Base-by-base conservation (phyloP, 345 rosid genomes). In the Carallia pectinifolia region DNA sequence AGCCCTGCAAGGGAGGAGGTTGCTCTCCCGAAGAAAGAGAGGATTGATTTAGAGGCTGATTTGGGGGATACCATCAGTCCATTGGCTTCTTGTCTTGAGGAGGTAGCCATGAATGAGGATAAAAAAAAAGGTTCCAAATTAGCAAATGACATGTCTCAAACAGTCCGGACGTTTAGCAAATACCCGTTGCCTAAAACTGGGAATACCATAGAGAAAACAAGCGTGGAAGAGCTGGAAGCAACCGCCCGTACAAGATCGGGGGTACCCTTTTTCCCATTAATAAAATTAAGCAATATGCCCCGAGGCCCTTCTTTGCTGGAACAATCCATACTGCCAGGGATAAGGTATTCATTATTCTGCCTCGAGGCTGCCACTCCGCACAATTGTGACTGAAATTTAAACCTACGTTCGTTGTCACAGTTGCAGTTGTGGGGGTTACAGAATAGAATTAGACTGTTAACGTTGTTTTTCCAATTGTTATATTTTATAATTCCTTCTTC, bases 261-360 rank as follows among this genome's bases (percentile, higher is more conserved):
- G 53, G 1, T 2, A 56, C 40, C 66, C 62, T 23, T 30, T 64
- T 3, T 8, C 0, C 67, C 74, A 0, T 60, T n/a, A 37, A 38
- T n/a, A 37, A 38, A 38, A 38, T 38, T 38, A 8, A 39, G 34
- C 36, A 38, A 63, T 15, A 39, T 47, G 4, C 5, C 64, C 13
- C 83, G 72, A 13, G 74, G 12, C 10, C 53, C 69, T 53, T 64
- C 83, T 56, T 27, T 65, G 16, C 83, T 80, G 4, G 83, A 80
- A 59, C 61, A 13, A 30, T 3, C 58, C 38, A 39, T 76, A 18
- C 66, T 80, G 66, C 77, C 77, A 0, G 72, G 47, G 54, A 33
- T 80, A 17, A 64, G 79, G 79, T 75, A 66, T 1, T 34, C 15
- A 7, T 44, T 12, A 52, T 52, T 18, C 58, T 38, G 40, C 1